phyloP scores from a whole-genome alignment of 179 eudicot genomes.

The Beta lomatogona region DNA sequence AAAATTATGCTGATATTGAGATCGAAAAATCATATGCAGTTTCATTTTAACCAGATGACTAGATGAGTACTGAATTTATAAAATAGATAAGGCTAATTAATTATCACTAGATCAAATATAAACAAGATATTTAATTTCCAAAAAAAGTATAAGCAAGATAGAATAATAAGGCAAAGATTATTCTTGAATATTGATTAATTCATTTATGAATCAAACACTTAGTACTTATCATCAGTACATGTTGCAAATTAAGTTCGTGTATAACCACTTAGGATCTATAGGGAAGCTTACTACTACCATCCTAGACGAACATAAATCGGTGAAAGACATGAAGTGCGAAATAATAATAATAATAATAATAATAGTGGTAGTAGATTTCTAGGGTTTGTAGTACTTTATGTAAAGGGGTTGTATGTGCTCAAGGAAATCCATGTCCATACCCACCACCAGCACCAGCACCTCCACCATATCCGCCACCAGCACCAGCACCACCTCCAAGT shows the following conservation, averaged over 20 bases:
- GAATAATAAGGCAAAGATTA: not conserved
- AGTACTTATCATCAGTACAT: not conserved
- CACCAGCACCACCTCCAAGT: conserved; percentile 8
- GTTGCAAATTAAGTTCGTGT: not conserved
- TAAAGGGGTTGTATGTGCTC: no score
- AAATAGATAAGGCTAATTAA: no score
- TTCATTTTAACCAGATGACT: no score
- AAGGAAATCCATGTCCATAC: not conserved
- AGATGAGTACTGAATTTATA: no score
- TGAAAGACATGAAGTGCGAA: no score
- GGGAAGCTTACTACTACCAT: not conserved
- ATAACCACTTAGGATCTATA: not conserved
- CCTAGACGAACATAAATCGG: not conserved
- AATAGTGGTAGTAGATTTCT: no score
- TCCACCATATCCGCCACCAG: not conserved
- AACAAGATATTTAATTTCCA: no score
- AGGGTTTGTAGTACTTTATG: not conserved
- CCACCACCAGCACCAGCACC: conserved; percentile 22
- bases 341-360: no score
- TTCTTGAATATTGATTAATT: not conserved
- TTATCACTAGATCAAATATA: no score
- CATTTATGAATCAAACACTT: not conserved
- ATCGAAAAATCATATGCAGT: no score
- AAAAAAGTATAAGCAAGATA: not conserved
- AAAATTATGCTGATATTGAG: no score